Percentiles rank a stretch among this genome's conserved stretches.
phyloP scores from a whole-genome alignment of 2,329 filamentous ascomycete genomes.

The Aspergillus phoenicis region DNA sequence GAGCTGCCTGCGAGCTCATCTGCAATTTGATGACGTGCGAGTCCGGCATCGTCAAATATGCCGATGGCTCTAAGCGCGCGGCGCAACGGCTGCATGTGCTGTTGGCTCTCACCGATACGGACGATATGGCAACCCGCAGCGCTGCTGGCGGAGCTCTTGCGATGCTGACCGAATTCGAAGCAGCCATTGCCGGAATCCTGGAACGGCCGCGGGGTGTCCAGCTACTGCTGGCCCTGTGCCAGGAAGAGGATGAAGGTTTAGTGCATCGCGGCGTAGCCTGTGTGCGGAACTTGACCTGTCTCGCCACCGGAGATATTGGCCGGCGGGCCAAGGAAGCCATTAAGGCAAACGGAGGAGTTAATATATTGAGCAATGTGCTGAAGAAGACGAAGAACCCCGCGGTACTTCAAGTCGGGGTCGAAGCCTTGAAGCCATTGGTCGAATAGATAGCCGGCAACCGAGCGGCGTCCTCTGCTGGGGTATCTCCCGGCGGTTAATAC shows the following conservation, averaged over 20 bases:
- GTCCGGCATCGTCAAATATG: constrained; percentile 49
- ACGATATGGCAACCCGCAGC: constrained; percentile 75
- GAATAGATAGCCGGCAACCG: constrained; percentile 31
- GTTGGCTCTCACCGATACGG: constrained; percentile 82
- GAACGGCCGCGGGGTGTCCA: constrained; percentile 71
- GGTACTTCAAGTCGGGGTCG: constrained; percentile 70
- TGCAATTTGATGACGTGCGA: constrained; percentile 72
- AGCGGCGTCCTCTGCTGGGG: constrained; percentile 12
- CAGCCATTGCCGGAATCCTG: constrained; percentile 70
- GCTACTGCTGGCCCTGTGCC: constrained; percentile 78
- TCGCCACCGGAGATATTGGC: constrained; percentile 66
- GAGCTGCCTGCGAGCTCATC: constrained; percentile 82
- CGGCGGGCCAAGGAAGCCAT: constrained; percentile 62
- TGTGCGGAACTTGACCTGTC: constrained; percentile 69
- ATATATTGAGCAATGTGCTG: constrained; percentile 69
- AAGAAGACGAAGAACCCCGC: constrained; percentile 69
- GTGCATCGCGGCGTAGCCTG: constrained; percentile 72
- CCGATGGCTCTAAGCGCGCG: constrained; percentile 63
- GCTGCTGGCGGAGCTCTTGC: constrained; percentile 89
- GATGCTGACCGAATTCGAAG: constrained; percentile 76
- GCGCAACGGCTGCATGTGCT: constrained; percentile 78
- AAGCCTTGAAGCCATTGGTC: constrained; percentile 70
- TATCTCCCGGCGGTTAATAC: constrained; percentile 7
- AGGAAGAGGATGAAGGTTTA: constrained; percentile 61
- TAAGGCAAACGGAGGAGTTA: constrained; percentile 64